Base-by-base conservation (phyloP, 2,329 filamentous ascomycete species). In the Dryadomyces quercivorus region DNA sequence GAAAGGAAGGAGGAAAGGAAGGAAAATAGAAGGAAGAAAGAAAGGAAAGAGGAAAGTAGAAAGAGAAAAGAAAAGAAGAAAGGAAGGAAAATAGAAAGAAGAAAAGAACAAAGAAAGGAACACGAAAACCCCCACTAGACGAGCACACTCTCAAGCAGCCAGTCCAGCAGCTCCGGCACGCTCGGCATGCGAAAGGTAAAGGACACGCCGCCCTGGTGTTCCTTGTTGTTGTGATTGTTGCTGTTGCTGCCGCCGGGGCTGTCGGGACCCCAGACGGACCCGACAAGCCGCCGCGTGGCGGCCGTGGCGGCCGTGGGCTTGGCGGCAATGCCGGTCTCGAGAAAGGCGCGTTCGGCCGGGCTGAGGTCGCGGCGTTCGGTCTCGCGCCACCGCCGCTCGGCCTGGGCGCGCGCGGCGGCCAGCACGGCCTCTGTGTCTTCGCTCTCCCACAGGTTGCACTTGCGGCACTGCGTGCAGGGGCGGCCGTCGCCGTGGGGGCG, bases 391-490 rank as follows among this genome's bases (percentile, higher is more conserved):
- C 79, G 78, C 47, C 74, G 74, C 70, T 91, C 86, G 1, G 86
- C 87, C 61, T 84, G 80, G 61, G 82, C 79, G 46, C 83, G 84
- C 0, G 88, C 87, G 56, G 80, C 76, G 50, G 76, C 76, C 38
- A 90, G 75, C 20, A 88, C 81, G 38, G 74, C 72, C 57, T 89
- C 86, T 56, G 76, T 79, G 61, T 90, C 81, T 65, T 91, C 87
- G 54, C 83, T 78, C 69, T 91, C 86, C 71, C 84, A 86, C 12
- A 92, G 75, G 64, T 90, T 89, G 69, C 87, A 92, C 62, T 81
- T 82, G 45, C 84, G 83, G 70, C 93, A 97, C 66, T 94, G 82
- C 1, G 68, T 75, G 66, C 93, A 98, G 15, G 76, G 74, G 15
- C 80, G 78, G 20, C 75, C 73, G 50, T 91, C 89, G 0, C 86